Percentiles rank a stretch among this genome's conserved stretches.
phyloP scores from a whole-genome alignment of 2,329 filamentous ascomycete species.

The Aspergillus terreus region DNA sequence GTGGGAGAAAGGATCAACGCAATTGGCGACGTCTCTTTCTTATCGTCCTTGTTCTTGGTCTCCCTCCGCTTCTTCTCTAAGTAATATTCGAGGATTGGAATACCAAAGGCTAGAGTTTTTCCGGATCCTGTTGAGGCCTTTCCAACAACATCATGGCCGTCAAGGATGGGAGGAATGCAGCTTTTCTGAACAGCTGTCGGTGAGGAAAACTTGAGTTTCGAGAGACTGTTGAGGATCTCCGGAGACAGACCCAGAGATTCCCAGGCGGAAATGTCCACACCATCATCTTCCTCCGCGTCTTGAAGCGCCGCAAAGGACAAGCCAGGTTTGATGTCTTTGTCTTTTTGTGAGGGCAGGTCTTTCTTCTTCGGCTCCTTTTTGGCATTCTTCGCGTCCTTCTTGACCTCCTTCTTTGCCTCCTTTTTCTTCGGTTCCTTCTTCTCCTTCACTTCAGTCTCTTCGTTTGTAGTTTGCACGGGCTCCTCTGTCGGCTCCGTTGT shows the following conservation, averaged over 20 bases:
- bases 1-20: constrained; percentile 88
- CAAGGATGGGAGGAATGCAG: constrained; percentile 76
- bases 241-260: constrained; percentile 68
- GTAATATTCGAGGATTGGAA: constrained; percentile 86
- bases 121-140: constrained; percentile 96
- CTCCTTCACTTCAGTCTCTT: constrained; percentile 18
- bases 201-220: constrained; percentile 72
- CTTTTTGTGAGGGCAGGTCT: constrained; percentile 31
- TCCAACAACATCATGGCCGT: constrained; percentile 86
- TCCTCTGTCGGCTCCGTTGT: constrained; percentile 16
- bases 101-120: constrained; percentile 91
- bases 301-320: constrained; percentile 38
- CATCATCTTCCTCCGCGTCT: constrained; percentile 50
- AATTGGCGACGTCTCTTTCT: constrained; percentile 51
- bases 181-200: constrained; percentile 79
- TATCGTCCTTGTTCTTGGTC: constrained; percentile 31
- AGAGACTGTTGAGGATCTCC: constrained; percentile 67
- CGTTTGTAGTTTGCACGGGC: constrained; percentile 6
- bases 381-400: constrained; percentile 20
- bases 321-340: constrained; percentile 26
- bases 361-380: constrained; percentile 27
- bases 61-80: constrained; percentile 48
- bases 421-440: constrained; percentile 21
- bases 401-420: constrained; percentile 14
- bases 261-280: constrained; percentile 75